Evolutionary conservation across 148 eudicot genomes (phyloP).

Genomic region (Euryodendron excelsum): DNA sequence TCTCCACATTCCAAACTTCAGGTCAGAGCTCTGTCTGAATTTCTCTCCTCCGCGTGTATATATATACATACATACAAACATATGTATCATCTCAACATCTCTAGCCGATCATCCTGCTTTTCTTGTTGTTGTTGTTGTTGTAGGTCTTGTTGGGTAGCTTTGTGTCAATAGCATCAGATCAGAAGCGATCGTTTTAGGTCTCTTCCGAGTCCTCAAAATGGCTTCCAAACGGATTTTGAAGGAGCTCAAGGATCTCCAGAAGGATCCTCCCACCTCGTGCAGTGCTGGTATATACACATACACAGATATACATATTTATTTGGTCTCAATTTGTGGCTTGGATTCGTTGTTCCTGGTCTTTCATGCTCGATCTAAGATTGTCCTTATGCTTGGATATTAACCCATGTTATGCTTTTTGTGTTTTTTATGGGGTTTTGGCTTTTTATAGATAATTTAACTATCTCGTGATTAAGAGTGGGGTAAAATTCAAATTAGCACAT

Average conservation of each 20-base stretch:
- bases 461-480: background rate
- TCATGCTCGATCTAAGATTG: background rate
- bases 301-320: background rate
- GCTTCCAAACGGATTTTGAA: conserved; percentile 78
- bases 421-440: background rate
- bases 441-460: background rate
- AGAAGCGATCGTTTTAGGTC: background rate
- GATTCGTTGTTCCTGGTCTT: background rate
- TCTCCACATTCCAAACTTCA: conserved; percentile 4
- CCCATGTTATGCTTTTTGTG: background rate
- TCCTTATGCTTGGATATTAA: background rate
- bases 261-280: conserved; percentile 77
- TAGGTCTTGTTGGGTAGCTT: conserved; percentile 8
- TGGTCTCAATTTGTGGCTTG: background rate
- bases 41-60: background rate
- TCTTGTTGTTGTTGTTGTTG: background rate
- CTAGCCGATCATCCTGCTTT: background rate
- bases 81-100: background rate
- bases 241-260: conserved; percentile 88
- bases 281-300: conserved; percentile 48
- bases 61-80: background rate
- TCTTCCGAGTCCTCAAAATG: conserved; percentile 33
- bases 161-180: background rate
- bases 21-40: conserved; percentile 1
- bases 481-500: background rate